Percentiles rank a stretch among this genome's conserved stretches.
Evolutionary conservation across 345 rosid genomes (phyloP).

Genomic region (Jatropha curcas): DNA sequence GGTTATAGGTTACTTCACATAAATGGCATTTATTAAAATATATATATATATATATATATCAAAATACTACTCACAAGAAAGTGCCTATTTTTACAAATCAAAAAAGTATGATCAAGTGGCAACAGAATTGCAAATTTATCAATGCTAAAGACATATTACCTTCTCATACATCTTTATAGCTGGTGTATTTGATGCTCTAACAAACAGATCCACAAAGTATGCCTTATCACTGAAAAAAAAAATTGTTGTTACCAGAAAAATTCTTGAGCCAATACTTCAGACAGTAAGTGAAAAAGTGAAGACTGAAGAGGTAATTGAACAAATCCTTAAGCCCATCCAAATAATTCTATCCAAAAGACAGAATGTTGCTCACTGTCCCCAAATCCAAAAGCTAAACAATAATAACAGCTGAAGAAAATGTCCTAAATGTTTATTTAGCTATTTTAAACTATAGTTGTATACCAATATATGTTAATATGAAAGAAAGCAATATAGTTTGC

Average conservation of each 20-base stretch:
- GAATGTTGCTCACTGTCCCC: not conserved
- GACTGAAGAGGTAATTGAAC: not conserved
- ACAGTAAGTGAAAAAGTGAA: not conserved
- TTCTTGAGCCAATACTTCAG: not conserved
- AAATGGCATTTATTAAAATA: not conserved
- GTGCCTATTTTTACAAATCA: not conserved
- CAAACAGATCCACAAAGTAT: slow-evolving; percentile 93
- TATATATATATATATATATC: not conserved
- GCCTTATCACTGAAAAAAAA: slow-evolving; percentile 71
- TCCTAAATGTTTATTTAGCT: not conserved
- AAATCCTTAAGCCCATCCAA: not conserved
- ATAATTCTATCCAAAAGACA: not conserved
- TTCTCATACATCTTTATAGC: slow-evolving; percentile 98
- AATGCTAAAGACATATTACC: slow-evolving; percentile 39
- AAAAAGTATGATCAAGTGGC: slow-evolving; percentile 6
- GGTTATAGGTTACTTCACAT: not conserved
- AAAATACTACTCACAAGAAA: not conserved
- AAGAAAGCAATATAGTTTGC: too few species aligned
- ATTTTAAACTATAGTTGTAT: not conserved
- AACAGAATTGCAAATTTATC: slow-evolving; percentile 10
- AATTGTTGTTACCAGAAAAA: slow-evolving; percentile 12
- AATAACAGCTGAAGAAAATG: not conserved
- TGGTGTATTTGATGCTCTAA: slow-evolving; percentile 92
- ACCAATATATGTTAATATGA: too few species aligned
- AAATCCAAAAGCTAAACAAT: not conserved